These are phyloP conservation scores for Vickermania ingenoplastis DNA, from an alignment of 208 protist genomes.

Conservation along the genomic window DNA sequence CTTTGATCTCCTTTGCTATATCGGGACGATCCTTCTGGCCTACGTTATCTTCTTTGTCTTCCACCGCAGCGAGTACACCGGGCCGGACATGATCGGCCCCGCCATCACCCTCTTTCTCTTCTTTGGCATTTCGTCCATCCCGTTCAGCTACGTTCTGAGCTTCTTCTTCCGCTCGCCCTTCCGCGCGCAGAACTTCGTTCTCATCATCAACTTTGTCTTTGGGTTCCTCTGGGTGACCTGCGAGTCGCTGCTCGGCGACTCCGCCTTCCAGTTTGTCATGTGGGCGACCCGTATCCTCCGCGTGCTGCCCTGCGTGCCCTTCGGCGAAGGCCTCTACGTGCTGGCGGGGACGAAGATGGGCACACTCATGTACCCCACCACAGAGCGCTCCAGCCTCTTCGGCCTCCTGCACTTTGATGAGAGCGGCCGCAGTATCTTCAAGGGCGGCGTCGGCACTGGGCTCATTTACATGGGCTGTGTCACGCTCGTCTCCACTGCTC, in stretches of 20 bases:
- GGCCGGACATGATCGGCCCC: constrained; percentile 29
- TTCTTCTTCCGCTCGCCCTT: constrained; percentile 75
- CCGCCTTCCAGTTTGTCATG: constrained; percentile 32
- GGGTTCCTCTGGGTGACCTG: constrained; percentile 74
- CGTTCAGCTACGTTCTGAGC: constrained; percentile 62
- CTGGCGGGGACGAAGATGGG: constrained; percentile 40
- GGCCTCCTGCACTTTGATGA: constrained; percentile 18
- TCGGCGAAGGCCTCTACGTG: constrained; percentile 68
- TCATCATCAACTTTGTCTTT: constrained; percentile 72
- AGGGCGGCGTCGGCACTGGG: constrained; percentile 51
- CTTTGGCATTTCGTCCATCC: constrained; percentile 58
- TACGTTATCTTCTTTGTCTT: constrained; percentile 66
- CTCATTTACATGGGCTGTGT: constrained; percentile 72
- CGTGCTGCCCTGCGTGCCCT: constrained; percentile 54
- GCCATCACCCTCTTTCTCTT: constrained; percentile 58
- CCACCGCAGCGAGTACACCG: constrained; percentile 54
- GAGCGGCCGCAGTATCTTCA: constrained; percentile 14
- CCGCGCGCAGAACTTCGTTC: constrained; percentile 68
- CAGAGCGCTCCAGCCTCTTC: constrained; percentile 27
- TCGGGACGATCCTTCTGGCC: constrained; percentile 43
- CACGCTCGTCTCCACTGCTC: constrained; percentile 31
- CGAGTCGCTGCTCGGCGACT: constrained; percentile 48
- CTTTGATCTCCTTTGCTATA: constrained; percentile 61
- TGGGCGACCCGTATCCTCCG: constrained; percentile 42
- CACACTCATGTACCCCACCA: constrained; percentile 32